A percentile compares a stretch with the other conserved stretches of the same genome.
Conservation (phyloP, 208 protist species). For the Leptomonas seymouri region DNA sequence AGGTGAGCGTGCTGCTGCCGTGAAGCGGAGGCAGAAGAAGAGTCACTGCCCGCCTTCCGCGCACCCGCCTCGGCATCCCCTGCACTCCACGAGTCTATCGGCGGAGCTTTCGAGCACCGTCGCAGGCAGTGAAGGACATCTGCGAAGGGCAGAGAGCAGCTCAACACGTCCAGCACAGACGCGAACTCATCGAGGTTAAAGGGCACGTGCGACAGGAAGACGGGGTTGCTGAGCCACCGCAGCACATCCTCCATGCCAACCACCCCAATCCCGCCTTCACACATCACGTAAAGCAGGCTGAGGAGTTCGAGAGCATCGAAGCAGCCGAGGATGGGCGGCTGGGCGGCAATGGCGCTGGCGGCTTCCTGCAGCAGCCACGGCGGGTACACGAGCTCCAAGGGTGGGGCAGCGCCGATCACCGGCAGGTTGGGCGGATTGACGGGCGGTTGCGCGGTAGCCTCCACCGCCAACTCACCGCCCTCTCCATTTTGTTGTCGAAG, state of each 20-base stretch:
- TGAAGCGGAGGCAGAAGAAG: neutral
- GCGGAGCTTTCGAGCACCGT: neutral
- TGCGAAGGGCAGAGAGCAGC: slow-evolving; percentile 51
- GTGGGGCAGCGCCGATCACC: neutral
- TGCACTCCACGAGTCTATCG: neutral
- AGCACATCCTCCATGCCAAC: slow-evolving; percentile 38
- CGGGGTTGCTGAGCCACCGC: slow-evolving; percentile 33
- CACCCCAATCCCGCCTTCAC: slow-evolving; percentile 40
- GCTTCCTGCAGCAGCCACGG: slow-evolving; percentile 19
- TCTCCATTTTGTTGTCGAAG: neutral
- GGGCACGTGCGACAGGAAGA: slow-evolving; percentile 12
- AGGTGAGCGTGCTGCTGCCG: slow-evolving; percentile 14
- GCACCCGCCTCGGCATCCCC: neutral
- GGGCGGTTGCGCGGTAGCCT: neutral
- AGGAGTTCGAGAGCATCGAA: slow-evolving; percentile 45
- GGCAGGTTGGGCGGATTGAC: neutral
- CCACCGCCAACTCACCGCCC: neutral
- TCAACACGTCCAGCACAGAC: slow-evolving; percentile 46
- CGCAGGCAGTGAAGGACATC: slow-evolving; percentile 42
- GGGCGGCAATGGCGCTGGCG: slow-evolving; percentile 8
- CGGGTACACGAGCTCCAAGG: slow-evolving; percentile 9
- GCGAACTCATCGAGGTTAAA: slow-evolving; percentile 49
- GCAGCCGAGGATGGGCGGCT: slow-evolving; percentile 18
- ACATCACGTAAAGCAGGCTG: slow-evolving; percentile 38
- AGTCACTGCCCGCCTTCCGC: neutral